Percentiles rank a stretch among this genome's conserved stretches.
These are phyloP conservation scores for Fusarium chlamydosporum DNA, from an alignment of 2,329 filamentous ascomycete species.

Conservation along the genomic window DNA sequence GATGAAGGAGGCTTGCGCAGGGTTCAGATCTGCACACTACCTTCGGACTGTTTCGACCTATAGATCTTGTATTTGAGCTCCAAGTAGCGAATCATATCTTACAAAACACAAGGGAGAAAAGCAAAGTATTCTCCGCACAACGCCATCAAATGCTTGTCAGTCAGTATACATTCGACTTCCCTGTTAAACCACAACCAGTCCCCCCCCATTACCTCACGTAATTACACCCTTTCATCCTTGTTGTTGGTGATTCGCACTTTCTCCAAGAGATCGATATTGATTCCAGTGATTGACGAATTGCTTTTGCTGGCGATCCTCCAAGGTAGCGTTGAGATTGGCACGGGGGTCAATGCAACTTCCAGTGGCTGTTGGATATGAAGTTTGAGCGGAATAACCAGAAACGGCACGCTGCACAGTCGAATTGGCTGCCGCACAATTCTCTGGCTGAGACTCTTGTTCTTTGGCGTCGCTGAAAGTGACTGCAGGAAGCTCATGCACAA, in stretches of 20 bases:
- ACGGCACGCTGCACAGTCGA: slow-evolving; percentile 19
- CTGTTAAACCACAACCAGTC: slow-evolving; percentile 5
- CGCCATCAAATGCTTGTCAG: slow-evolving; percentile 46
- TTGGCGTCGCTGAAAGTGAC: slow-evolving; percentile 33
- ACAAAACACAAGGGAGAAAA: slow-evolving; percentile 41
- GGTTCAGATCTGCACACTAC: slow-evolving; percentile 40
- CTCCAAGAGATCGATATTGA: slow-evolving; percentile 51
- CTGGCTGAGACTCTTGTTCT: slow-evolving; percentile 19
- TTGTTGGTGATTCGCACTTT: slow-evolving; percentile 6
- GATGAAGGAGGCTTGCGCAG: slow-evolving; percentile 32
- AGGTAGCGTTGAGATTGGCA: slow-evolving; percentile 55
- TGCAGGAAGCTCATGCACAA: slow-evolving; percentile 55
- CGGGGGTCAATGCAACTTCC: slow-evolving; percentile 50
- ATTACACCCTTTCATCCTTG: slow-evolving; percentile 3
- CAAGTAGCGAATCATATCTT: slow-evolving; percentile 39
- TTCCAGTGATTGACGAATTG: slow-evolving; percentile 58
- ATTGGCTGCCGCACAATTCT: slow-evolving; percentile 11
- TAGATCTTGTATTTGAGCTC: slow-evolving; percentile 31
- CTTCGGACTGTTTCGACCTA: slow-evolving; percentile 36
- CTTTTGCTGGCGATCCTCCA: slow-evolving; percentile 50
- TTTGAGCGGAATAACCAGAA: slow-evolving; percentile 17
- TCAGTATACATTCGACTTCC: slow-evolving; percentile 1
- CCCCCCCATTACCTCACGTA: not conserved
- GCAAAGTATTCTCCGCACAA: slow-evolving; percentile 45
- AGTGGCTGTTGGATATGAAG: slow-evolving; percentile 26